Base-by-base conservation (phyloP, 441 rosid species). In the Populus hybrid region DNA sequence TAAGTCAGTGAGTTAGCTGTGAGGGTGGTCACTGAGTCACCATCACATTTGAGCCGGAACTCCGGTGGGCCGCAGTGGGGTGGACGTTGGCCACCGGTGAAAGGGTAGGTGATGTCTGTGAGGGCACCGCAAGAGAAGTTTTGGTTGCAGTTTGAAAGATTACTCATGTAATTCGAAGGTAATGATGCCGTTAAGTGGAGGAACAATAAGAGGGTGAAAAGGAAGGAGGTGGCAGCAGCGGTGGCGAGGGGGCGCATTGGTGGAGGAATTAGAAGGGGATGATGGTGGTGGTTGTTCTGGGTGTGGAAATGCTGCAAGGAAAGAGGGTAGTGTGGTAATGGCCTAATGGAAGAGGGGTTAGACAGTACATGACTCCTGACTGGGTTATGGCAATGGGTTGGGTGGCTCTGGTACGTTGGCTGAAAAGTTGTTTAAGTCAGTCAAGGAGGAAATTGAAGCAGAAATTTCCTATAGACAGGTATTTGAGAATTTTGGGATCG, bases 51-150 rank as follows among this genome's bases (percentile, higher is more conserved):
- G 46, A 85, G 86, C 50, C 26, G 80, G 78, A 84, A 84, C 10
- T 75, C 82, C 5, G 85, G 89, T 0, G 75, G 83, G 46, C 84
- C 86, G 74, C 87, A 85, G 79, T 73, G 11, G 66, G 67, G 24
- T 8, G 88, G 90, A 35, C 81, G 85, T 24, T 21, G 28, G 72
- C 83, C 86, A 75, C 85, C 84, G 64, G 82, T 79, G 86, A 87
- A 85, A 70, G 88, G 88, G 83, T 81, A 84, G 72, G 82, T 10
- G 67, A 82, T 28, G 79, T 81, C 71, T 3, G 11, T 67, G 46
- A 86, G 65, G 70, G 38, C 14, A 2, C 87, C 87, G 67, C 88
- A 84, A 24, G 73, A 80, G 86, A 82, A 74, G 75, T 67, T 75
- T 0, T 57, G 69, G 63, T 35, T 28, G 72, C 86, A 84, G 76